These are phyloP conservation scores for Lepidium aucheri DNA, from an alignment of 345 rosid species.

Conservation along the genomic window DNA sequence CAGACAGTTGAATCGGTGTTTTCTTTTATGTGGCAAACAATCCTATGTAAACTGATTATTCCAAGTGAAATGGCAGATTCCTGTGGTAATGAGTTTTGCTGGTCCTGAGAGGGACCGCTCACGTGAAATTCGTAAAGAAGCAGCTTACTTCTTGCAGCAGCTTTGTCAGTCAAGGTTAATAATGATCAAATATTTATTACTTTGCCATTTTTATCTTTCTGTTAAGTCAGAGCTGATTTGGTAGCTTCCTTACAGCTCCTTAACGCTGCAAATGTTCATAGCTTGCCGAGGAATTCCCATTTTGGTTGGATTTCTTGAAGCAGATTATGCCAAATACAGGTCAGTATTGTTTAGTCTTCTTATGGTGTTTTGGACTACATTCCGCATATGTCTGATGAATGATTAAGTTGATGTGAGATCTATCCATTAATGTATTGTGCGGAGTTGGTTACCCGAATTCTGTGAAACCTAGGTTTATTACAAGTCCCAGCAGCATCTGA, in stretches of 20 bases:
- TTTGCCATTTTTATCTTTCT: not conserved
- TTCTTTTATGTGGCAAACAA: not conserved
- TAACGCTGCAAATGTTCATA: conserved; percentile 98
- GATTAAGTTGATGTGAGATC: not conserved
- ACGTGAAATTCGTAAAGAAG: conserved; percentile 90
- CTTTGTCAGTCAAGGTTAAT: conserved; percentile 92
- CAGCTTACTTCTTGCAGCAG: conserved; percentile 89
- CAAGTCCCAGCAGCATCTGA: not conserved
- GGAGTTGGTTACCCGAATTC: not conserved
- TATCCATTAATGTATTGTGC: not conserved
- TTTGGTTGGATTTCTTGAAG: conserved; percentile 90
- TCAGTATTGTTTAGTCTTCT: conserved; percentile 23
- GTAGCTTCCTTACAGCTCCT: conserved; percentile 50
- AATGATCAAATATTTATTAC: not conserved
- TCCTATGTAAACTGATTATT: not conserved
- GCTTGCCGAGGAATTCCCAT: conserved; percentile 95
- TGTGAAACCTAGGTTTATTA: not conserved
- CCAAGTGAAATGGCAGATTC: conserved; percentile 50
- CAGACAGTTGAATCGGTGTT: not conserved
- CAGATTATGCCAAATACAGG: conserved; percentile 97
- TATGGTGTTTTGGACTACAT: conserved; percentile 5
- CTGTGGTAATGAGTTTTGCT: conserved; percentile 71
- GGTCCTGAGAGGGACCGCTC: conserved; percentile 60
- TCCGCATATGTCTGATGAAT: not conserved
- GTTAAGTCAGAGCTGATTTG: conserved; percentile 21